Evolutionary conservation across 768 basidiomycete genomes (phyloP), one percentile per base, ranked within the genome.

Genomic region (Pulveroboletus sp.): DNA sequence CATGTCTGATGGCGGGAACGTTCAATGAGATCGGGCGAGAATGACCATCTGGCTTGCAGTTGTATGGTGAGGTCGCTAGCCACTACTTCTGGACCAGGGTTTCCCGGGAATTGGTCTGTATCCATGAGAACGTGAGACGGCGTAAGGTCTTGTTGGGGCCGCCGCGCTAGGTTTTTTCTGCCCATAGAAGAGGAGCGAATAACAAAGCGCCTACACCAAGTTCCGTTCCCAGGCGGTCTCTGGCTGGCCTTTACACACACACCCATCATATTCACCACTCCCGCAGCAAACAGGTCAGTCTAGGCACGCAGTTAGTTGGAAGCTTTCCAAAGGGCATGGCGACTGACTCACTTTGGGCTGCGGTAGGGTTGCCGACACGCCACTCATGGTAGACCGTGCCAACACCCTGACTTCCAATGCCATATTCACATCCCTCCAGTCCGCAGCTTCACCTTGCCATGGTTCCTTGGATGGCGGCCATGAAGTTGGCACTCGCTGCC

Each of bases 201-300:
- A 38, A 27, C 8, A 4, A 18, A 32, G 52, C 35, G 28, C 30
- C 18, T 6, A 5, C 32, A 5, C 32, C 14, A 2, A 3, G 10
- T 38, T 46, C 28, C 8, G 3, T 57, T 52, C 49, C 55, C 55
- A 42, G 39, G 49, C 36, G 5, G 0, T 5, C 14, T 17, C 11
- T 8, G 7, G 17, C 2, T 3, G 2, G 14, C 12, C 12, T 10
- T 55, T 5, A 48, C 14, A 15, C 7, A 35, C 11, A n/a, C 11
- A 1, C 8, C n/a, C 0, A 15, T 12, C 27, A 0, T 12, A 17
- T 31, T 57, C 31, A n/a, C 24, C 36, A 32, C 12, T 39, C 24
- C 26, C 9, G n/a, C 11, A 17, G 12, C 27, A 17, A 26, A 4
- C 17, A 14, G 24, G 6, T 15, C 27, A 8, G 40, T 38, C 15